A percentile compares a stretch with the other conserved stretches of the same genome.
Evolutionary conservation across 2,329 filamentous ascomycete genomes (phyloP).

Genomic region (Setomelanomma holmii): DNA sequence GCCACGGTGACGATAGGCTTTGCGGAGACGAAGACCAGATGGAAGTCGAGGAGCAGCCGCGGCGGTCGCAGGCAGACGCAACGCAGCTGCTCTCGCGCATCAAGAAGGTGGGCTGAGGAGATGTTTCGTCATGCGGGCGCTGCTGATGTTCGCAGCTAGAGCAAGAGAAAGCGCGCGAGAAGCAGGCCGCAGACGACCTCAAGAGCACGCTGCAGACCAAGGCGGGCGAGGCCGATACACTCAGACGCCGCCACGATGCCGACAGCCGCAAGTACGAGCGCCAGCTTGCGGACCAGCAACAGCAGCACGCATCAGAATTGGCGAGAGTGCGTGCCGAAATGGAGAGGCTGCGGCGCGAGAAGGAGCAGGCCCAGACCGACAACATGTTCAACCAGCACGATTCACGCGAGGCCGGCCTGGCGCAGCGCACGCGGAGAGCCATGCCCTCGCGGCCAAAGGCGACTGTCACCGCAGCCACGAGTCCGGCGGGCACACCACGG

Average conservation of each 20-base stretch:
- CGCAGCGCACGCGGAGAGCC: slow-evolving; percentile 49
- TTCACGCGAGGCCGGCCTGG: slow-evolving; percentile 63
- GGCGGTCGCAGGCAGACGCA: slow-evolving; percentile 36
- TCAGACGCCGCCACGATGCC: slow-evolving; percentile 74
- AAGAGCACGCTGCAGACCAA: slow-evolving; percentile 58
- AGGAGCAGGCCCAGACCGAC: slow-evolving; percentile 71
- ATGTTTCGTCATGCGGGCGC: neutral
- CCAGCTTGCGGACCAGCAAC: slow-evolving; percentile 67
- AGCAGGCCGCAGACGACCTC: slow-evolving; percentile 31
- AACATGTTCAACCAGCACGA: slow-evolving; percentile 77
- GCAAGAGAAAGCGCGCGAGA: slow-evolving; percentile 48
- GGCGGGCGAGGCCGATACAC: slow-evolving; percentile 75
- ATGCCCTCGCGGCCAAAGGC: slow-evolving; percentile 36
- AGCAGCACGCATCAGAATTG: slow-evolving; percentile 68
- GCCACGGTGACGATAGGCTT: slow-evolving; percentile 4
- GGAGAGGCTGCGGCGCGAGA: slow-evolving; percentile 69
- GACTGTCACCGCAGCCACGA: slow-evolving; percentile 14
- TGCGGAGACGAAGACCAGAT: slow-evolving; percentile 13
- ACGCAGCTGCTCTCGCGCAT: slow-evolving; percentile 51
- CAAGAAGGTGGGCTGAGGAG: slow-evolving; percentile 42
- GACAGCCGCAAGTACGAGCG: slow-evolving; percentile 67
- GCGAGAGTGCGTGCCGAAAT: slow-evolving; percentile 69
- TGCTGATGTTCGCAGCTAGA: slow-evolving; percentile 49
- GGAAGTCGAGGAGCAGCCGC: slow-evolving; percentile 29
- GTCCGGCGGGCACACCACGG: slow-evolving; percentile 65